Percentiles rank a stretch among this genome's conserved stretches.
Evolutionary conservation across 2,329 filamentous ascomycete genomes (phyloP).

Genomic region (Xylaria sp.): DNA sequence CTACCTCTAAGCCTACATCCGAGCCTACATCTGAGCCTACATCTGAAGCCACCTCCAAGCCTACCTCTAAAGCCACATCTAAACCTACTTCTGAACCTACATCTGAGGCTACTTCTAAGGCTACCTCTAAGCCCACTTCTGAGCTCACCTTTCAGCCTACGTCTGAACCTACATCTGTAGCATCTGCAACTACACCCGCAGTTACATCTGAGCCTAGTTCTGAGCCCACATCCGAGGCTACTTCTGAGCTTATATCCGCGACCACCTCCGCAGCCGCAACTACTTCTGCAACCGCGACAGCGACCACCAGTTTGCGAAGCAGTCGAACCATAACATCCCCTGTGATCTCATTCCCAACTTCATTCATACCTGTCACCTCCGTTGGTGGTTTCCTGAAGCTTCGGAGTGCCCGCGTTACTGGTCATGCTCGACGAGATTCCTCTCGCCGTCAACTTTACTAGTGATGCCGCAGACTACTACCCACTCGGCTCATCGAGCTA

Average conservation of each 20-base stretch:
- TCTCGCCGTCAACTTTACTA: neutral
- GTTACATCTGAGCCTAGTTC: neutral
- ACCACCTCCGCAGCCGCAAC: neutral
- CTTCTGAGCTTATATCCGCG: neutral
- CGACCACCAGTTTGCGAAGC: constrained; percentile 4
- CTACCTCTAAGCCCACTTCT: neutral
- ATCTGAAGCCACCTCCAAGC: neutral
- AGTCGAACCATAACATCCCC: constrained; percentile 3
- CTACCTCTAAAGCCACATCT: neutral
- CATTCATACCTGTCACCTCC: constrained; percentile 30
- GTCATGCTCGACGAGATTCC: constrained; percentile 30
- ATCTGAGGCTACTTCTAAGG: neutral
- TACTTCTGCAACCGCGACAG: constrained; percentile 9
- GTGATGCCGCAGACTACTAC: neutral
- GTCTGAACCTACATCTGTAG: neutral
- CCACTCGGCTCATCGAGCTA: neutral
- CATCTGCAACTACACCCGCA: neutral
- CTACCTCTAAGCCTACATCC: neutral
- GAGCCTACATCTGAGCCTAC: neutral
- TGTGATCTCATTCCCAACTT: constrained; percentile 23
- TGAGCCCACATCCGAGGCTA: neutral
- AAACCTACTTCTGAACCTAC: neutral
- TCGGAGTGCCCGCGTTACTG: constrained; percentile 30
- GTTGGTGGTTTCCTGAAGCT: constrained; percentile 37
- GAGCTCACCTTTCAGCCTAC: neutral